Evolutionary conservation across 306 rosid genomes (phyloP).

Genomic region (Sicyos edulis): DNA sequence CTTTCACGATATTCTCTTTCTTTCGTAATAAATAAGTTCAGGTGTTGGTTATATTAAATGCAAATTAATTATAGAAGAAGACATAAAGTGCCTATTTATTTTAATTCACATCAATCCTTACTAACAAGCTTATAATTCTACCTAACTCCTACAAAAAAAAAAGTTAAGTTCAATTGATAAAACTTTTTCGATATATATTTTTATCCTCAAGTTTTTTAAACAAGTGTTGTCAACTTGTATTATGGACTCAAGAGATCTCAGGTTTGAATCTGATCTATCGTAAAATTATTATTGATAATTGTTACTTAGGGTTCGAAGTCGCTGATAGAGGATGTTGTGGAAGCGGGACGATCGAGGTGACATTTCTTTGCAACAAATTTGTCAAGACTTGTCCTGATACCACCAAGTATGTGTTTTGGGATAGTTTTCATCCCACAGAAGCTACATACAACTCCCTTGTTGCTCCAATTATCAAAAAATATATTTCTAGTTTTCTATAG

Average conservation of each 20-base stretch:
- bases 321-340: conserved; percentile 57
- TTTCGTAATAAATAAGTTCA: neutral
- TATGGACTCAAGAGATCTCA: too few relatives aligned
- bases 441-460: conserved; percentile 34
- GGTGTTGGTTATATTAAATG: neutral
- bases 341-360: conserved; percentile 44
- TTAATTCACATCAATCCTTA: neutral
- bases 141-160: too few relatives aligned
- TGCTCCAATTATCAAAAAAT: conserved; percentile 26
- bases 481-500: conserved; percentile 26
- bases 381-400: conserved; percentile 31
- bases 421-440: conserved; percentile 64
- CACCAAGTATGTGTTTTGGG: conserved; percentile 55
- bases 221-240: too few relatives aligned
- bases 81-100: neutral
- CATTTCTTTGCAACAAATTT: conserved; percentile 35
- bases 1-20: too few relatives aligned
- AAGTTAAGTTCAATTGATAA: too few relatives aligned
- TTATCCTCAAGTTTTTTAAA: too few relatives aligned
- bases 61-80: neutral
- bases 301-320: conserved; percentile 40
- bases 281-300: too few relatives aligned
- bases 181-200: too few relatives aligned
- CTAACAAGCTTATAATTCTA: too few relatives aligned
- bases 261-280: too few relatives aligned